Evolutionary conservation across 1,284 basidiomycete genomes (phyloP).

Genomic region (Leccinum insigne): DNA sequence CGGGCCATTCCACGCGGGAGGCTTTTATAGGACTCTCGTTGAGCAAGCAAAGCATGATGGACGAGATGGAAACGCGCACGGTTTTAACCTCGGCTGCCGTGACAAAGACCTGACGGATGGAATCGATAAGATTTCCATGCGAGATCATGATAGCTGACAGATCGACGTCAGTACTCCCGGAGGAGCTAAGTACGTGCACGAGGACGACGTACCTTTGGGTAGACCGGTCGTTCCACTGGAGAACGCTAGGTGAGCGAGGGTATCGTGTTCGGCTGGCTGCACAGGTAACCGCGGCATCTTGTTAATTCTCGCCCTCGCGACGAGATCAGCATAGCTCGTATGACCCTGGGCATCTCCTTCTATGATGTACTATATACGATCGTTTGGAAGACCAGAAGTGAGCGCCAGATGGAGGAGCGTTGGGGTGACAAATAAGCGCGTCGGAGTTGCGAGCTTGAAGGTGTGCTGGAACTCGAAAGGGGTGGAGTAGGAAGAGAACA

Average conservation of each 20-base stretch:
- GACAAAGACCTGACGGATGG: conserved; percentile 44
- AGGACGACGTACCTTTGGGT: conserved; percentile 59
- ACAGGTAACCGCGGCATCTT: conserved; percentile 43
- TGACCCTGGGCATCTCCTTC: conserved; percentile 43
- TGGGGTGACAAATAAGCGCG: conserved; percentile 63
- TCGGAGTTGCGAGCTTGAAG: conserved; percentile 52
- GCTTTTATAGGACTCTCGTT: conserved; percentile 30
- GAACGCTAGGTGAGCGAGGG: conserved; percentile 71
- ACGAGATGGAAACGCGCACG: conserved; percentile 11
- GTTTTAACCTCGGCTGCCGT: conserved; percentile 27
- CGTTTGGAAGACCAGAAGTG: conserved; percentile 49
- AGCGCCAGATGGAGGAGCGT: conserved; percentile 49
- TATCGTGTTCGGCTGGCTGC: conserved; percentile 50
- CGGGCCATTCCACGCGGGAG: conserved; percentile 39
- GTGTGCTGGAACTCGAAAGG: conserved; percentile 64
- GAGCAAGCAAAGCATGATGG: neutral
- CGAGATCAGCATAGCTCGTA: conserved; percentile 46
- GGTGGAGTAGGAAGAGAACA: conserved; percentile 67
- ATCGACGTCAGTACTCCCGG: conserved; percentile 3
- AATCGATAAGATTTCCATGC: conserved; percentile 62
- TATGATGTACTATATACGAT: conserved; percentile 53
- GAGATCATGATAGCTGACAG: conserved; percentile 72
- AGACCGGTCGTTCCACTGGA: conserved; percentile 78
- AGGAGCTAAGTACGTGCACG: neutral
- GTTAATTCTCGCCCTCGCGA: conserved; percentile 40